Evolutionary conservation across 495 filamentous ascomycete genomes (phyloP).

Genomic region (Hypomontagnella submonticulosa): DNA sequence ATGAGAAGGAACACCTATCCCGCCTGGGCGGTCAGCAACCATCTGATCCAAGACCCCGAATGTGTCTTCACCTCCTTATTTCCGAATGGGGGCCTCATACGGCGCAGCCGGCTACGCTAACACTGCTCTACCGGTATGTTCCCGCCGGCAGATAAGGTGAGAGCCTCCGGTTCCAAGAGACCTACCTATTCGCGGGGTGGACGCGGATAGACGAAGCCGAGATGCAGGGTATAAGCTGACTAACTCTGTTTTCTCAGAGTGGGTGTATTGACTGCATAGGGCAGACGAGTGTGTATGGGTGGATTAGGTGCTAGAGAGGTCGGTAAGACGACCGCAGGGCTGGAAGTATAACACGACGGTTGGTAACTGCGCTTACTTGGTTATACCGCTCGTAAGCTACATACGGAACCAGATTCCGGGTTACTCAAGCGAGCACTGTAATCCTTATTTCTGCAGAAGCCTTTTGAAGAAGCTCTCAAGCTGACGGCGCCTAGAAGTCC

Average conservation of each 20-base stretch:
- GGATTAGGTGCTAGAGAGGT: background rate
- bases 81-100: slow-evolving; percentile 23
- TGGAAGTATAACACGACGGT: slow-evolving; percentile 14
- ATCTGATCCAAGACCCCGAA: slow-evolving; percentile 11
- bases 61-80: slow-evolving; percentile 19
- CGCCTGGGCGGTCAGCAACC: slow-evolving; percentile 10
- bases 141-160: slow-evolving; percentile 33
- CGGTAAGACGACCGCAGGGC: slow-evolving; percentile 8
- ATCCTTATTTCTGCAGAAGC: background rate
- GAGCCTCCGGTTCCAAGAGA: slow-evolving; percentile 6
- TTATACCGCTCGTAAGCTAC: slow-evolving; percentile 20
- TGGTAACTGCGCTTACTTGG: slow-evolving; percentile 9
- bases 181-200: slow-evolving; percentile 20
- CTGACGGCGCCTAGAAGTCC: slow-evolving; percentile 20
- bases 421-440: slow-evolving; percentile 8
- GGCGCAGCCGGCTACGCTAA: slow-evolving; percentile 37
- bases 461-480: background rate
- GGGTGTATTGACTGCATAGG: slow-evolving; percentile 17
- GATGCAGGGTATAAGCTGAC: slow-evolving; percentile 12
- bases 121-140: slow-evolving; percentile 27
- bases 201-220: slow-evolving; percentile 15
- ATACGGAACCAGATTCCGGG: slow-evolving; percentile 34
- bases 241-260: background rate
- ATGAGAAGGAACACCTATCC: background rate
- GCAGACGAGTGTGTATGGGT: slow-evolving; percentile 9